Evolutionary conservation across 2,329 filamentous ascomycete genomes (phyloP), one percentile per base, ranked within the genome.

Genomic region (Monilinia fructigena): DNA sequence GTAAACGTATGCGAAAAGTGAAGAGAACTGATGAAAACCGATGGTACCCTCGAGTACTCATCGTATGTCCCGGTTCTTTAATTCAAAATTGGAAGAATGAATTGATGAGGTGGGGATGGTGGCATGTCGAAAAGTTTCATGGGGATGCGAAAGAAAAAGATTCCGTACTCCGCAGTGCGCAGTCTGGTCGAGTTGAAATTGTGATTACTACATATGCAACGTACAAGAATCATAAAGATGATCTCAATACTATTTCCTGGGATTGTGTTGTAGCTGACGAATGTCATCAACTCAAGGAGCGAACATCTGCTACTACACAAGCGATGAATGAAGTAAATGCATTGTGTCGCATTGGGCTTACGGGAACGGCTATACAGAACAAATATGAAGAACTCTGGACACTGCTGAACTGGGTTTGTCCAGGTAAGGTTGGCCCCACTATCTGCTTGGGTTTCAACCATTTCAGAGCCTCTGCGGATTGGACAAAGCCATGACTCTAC

Each of bases 301-400:
- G 85, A 59, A 83, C 80, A 54, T 89, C 93, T 0, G 90, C 89
- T 69, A 90, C 89, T 10, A 95, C 94, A 0, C 86, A 90, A 74
- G 89, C 93, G 0, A 94, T 99, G 89, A 91, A 92, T 72, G 86
- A 93, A 68, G 82, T 98, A 72, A 99, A 99, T 72, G 88, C 93
- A 0, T 84, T 98, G 2, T 98, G 95, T 75, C 86, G 95, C 45
- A 93, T 99, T 68, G 95, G 95, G 0, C 82, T 99, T 11, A 98
- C 93, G 0, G 95, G 95, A 2, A 99, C 95, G 0, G 94, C 94
- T 0, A 97, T 99, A 55, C 95, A 99, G 76, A 99, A 99, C 77
- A 95, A 92, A 71, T 99, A 99, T 76, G 92, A 97, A 75, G 95
- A 99, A 77, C 83, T 99, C 0, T 99, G 94, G 94, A 96, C 93